Conservation (phyloP, 768 basidiomycete species). For the Tephrocybe sp. region DNA sequence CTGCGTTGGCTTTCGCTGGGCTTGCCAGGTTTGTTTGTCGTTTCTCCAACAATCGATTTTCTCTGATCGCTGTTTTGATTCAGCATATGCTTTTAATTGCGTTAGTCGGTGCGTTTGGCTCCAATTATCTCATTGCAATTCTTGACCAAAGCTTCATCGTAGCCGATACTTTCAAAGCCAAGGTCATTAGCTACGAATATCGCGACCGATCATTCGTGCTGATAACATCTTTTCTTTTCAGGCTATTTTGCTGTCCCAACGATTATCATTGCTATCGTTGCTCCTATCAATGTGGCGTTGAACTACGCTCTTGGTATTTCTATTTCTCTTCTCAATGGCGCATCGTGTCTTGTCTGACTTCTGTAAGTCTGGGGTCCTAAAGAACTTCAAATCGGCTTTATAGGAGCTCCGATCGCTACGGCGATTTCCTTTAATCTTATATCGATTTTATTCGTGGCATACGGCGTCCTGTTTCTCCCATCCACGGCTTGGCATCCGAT, state of each 20-base stretch:
- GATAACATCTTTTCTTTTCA: slow-evolving; percentile 18
- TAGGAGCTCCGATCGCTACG: slow-evolving; percentile 89
- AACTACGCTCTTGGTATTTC: slow-evolving; percentile 61
- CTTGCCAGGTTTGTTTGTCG: slow-evolving; percentile 51
- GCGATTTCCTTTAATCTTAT: slow-evolving; percentile 84
- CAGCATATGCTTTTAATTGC: slow-evolving; percentile 48
- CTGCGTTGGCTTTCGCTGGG: slow-evolving; percentile 73
- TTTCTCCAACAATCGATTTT: background rate
- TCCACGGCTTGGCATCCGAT: slow-evolving; percentile 81
- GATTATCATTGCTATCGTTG: slow-evolving; percentile 72
- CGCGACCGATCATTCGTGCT: background rate
- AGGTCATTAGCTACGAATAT: slow-evolving; percentile 32
- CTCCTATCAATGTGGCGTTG: slow-evolving; percentile 78
- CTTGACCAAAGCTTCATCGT: background rate
- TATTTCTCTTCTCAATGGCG: background rate
- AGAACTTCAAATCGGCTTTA: slow-evolving; percentile 77
- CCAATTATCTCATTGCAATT: background rate
- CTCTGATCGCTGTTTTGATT: slow-evolving; percentile 1
- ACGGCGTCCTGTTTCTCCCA: slow-evolving; percentile 58
- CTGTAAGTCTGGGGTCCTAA: slow-evolving; percentile 76
- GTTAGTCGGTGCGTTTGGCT: slow-evolving; percentile 35
- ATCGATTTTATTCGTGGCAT: slow-evolving; percentile 52
- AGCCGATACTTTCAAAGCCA: slow-evolving; percentile 85
- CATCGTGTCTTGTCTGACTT: background rate
- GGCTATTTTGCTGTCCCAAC: slow-evolving; percentile 87